Evolutionary conservation across 2,329 filamentous ascomycete species (phyloP).

Genomic region (Colletotrichum endophyticum): DNA sequence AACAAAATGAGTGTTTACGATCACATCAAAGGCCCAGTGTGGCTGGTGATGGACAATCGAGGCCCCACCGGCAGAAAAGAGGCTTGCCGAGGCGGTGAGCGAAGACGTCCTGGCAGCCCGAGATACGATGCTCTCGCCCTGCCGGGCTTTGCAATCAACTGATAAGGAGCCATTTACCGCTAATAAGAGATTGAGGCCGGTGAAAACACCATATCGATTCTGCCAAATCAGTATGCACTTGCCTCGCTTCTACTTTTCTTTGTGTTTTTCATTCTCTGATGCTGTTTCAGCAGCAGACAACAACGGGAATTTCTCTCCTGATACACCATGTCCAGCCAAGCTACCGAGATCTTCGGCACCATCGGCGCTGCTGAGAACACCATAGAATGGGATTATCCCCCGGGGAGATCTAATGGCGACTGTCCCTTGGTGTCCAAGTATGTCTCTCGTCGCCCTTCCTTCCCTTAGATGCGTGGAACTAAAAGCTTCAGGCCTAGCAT

Average conservation of each 20-base stretch:
- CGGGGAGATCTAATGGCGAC: not conserved
- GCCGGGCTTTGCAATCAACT: not conserved
- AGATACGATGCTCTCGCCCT: not conserved
- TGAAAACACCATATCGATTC: not conserved
- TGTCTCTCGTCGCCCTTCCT: not conserved
- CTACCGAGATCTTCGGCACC: not conserved
- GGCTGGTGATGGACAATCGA: not conserved
- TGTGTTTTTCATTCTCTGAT: not conserved
- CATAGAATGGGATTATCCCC: accelerated
- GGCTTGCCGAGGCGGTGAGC: not conserved
- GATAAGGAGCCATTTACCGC: not conserved
- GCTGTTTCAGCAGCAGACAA: not conserved
- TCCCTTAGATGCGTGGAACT: not conserved
- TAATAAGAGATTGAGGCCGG: not conserved
- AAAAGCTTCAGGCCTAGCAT: not conserved
- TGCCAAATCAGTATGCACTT: not conserved
- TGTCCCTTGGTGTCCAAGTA: not conserved
- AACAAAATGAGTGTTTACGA: not conserved
- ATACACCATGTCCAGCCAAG: not conserved
- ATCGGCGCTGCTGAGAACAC: not conserved
- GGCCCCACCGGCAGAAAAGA: not conserved
- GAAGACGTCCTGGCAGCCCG: not conserved
- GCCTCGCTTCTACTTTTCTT: not conserved
- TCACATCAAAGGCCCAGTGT: not conserved
- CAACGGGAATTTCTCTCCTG: not conserved